A percentile compares a stretch with the other conserved stretches of the same genome.
Evolutionary conservation across 2,329 filamentous ascomycete species (phyloP).

Genomic region (Zalaria obscura): DNA sequence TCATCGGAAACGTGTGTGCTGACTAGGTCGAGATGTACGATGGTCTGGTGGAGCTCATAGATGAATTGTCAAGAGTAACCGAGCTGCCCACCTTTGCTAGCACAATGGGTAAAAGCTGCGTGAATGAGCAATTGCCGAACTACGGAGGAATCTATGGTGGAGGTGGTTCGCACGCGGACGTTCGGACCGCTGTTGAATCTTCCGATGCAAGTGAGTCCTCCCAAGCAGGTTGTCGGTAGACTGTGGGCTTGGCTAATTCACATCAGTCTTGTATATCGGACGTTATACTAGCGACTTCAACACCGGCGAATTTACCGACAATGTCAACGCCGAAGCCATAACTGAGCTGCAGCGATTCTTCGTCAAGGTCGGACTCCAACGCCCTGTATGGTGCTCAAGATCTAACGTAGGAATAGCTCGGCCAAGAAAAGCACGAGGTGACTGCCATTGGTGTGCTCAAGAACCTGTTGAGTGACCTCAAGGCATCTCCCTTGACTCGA

Average conservation of each 20-base stretch:
- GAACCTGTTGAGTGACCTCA: no score
- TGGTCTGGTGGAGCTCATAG: conserved; percentile 27
- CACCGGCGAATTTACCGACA: conserved; percentile 69
- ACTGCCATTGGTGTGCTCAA: no score
- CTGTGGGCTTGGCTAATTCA: no score
- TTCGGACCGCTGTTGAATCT: conserved; percentile 49
- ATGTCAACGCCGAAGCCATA: conserved; percentile 59
- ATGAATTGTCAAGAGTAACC: conserved; percentile 36
- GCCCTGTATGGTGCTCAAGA: no score
- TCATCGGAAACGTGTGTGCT: conserved; percentile 33
- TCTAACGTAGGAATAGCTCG: no score
- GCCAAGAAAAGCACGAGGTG: no score
- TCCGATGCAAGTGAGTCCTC: conserved; percentile 33
- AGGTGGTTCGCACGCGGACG: conserved; percentile 53
- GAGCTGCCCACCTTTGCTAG: conserved; percentile 72
- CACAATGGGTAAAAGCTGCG: conserved; percentile 76
- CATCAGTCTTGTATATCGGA: conserved; percentile 54
- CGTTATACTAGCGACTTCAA: conserved; percentile 66
- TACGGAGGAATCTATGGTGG: conserved; percentile 80
- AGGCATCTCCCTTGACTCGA: no score
- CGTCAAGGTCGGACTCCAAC: conserved; percentile 21
- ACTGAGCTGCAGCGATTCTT: conserved; percentile 70
- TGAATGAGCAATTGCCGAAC: conserved; percentile 61
- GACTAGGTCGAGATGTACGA: conserved; percentile 61
- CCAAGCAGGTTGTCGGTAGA: no score